Evolutionary conservation across 805 yeast species (phyloP).

Genomic region (Lipomyces yamanashiensis): DNA sequence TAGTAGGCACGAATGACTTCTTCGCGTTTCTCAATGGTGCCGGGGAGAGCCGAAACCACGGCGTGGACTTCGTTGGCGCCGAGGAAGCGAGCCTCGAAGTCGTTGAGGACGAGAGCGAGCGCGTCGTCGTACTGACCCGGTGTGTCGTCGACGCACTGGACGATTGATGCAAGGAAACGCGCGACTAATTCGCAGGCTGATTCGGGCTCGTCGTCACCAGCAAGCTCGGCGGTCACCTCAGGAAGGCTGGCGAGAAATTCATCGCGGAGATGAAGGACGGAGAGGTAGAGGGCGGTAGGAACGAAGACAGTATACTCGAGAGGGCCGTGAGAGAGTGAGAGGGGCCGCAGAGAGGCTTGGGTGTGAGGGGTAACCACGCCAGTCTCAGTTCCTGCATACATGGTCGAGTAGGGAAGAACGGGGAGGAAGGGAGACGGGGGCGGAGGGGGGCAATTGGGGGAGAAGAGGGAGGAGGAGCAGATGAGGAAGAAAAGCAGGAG

Average conservation of each 20-base stretch:
- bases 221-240: conserved; percentile 78
- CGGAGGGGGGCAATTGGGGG: background rate
- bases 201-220: conserved; percentile 85
- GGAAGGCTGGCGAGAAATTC: conserved; percentile 74
- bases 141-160: conserved; percentile 46
- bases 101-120: conserved; percentile 69
- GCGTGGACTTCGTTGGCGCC: conserved; percentile 83
- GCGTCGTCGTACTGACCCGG: conserved; percentile 70
- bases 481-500: conserved; percentile 5
- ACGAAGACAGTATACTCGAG: conserved; percentile 87
- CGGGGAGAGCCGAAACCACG: conserved; percentile 68
- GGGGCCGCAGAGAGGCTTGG: conserved; percentile 70
- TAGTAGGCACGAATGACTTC: conserved; percentile 79
- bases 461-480: background rate
- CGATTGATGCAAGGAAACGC: conserved; percentile 71
- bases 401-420: conserved; percentile 13
- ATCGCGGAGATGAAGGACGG: conserved; percentile 84
- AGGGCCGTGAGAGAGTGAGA: conserved; percentile 80
- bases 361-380: conserved; percentile 52
- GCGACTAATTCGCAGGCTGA: conserved; percentile 84
- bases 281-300: conserved; percentile 77
- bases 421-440: conserved; percentile 5
- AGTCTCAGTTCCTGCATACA: conserved; percentile 43
- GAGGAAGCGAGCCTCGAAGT: conserved; percentile 82
- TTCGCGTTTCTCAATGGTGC: conserved; percentile 68